Conservation (phyloP, 2,329 filamentous ascomycete genomes). For the Neopestalotiopsis sp. region DNA sequence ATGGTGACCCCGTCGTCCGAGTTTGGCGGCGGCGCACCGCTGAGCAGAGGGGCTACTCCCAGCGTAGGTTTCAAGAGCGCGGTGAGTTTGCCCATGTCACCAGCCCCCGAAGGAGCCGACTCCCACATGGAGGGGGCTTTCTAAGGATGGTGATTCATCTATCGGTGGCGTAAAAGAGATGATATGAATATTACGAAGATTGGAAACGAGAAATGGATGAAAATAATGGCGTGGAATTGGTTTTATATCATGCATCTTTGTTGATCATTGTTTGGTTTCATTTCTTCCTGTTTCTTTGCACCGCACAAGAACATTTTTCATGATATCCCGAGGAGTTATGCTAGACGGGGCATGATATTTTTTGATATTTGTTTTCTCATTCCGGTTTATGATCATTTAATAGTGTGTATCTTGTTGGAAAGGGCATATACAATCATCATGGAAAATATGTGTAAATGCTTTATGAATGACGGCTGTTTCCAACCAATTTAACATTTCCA, state of each 20-base stretch:
- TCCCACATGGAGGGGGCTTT: conserved; percentile 16
- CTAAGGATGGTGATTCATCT: not conserved
- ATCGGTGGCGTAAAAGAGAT: not conserved
- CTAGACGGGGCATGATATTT: conserved; percentile 9
- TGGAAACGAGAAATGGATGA: not conserved
- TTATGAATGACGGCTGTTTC: not conserved
- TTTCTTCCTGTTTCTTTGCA: not conserved
- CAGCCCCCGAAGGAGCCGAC: conserved; percentile 5
- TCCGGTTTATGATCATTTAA: not conserved
- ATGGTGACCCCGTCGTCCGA: conserved; percentile 58
- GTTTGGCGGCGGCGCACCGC: conserved; percentile 53
- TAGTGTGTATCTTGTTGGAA: conserved; percentile 4
- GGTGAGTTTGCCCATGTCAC: conserved; percentile 24
- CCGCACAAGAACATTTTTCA: conserved; percentile 4
- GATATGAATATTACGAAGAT: not conserved
- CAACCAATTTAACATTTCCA: not conserved
- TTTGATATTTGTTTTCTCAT: not conserved
- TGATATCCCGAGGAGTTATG: conserved; percentile 14
- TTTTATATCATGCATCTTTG: not conserved
- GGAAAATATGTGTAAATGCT: not conserved
- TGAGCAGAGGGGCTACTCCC: conserved; percentile 37
- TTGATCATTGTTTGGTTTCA: not conserved
- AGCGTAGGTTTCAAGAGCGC: conserved; percentile 26
- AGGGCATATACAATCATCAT: not conserved
- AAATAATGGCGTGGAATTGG: not conserved